Conservation (phyloP, 257 asterid species). For the Buddleja alternifolia region DNA sequence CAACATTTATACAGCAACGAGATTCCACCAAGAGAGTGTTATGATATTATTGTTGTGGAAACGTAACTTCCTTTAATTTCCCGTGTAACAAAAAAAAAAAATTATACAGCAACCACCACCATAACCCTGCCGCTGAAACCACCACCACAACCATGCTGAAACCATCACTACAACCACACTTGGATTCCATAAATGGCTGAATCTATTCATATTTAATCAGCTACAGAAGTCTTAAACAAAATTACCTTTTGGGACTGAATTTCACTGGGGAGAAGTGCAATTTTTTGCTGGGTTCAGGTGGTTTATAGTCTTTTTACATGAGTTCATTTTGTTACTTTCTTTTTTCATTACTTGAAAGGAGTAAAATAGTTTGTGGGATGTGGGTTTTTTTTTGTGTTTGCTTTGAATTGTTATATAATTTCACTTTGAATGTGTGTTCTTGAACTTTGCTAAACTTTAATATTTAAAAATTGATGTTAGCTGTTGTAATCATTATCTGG, state of each 20-base stretch:
- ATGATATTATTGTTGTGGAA: too few species aligned
- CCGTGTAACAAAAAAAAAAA: too few species aligned
- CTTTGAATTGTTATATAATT: background rate
- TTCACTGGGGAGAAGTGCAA: constrained; percentile 1
- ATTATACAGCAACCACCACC: too few species aligned
- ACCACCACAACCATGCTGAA: too few species aligned
- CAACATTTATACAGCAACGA: too few species aligned
- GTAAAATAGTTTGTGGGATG: background rate
- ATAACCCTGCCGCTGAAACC: too few species aligned
- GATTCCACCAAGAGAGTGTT: too few species aligned
- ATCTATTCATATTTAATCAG: background rate
- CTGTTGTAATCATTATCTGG: background rate
- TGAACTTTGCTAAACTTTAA: background rate
- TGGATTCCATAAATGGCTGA: background rate
- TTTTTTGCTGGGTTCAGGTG: constrained; percentile 22
- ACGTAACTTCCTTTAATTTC: too few species aligned
- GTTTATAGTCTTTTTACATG: too few species aligned
- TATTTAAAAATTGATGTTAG: background rate
- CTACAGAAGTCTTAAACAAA: background rate
- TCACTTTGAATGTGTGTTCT: background rate
- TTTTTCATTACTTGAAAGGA: background rate
- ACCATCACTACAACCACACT: too few species aligned
- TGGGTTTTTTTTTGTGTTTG: background rate
- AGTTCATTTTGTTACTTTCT: background rate
- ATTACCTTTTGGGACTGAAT: constrained; percentile 1